Evolutionary conservation across 768 basidiomycete genomes (phyloP), one percentile per base, ranked within the genome.

Genomic region (Amanita inopinata): DNA sequence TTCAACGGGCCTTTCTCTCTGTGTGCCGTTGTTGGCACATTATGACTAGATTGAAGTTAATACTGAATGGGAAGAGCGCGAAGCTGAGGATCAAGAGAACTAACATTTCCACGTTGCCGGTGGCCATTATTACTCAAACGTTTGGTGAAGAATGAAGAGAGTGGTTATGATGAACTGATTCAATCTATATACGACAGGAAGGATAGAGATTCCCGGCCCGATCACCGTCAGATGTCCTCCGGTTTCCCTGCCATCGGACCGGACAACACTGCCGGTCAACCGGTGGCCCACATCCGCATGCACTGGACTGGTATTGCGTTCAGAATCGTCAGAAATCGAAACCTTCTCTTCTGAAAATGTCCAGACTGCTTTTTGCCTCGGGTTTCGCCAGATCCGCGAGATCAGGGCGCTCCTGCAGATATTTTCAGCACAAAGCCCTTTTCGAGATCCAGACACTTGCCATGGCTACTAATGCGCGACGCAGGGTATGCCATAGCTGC

Each of bases 401-500:
- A 52, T 97, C 91, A 33, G 64, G 63, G 19, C 90, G 84, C 31
- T 83, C 73, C 92, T 93, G 52, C 12, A 46, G 41, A 33, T 20
- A 33, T 33, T n/a, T 40, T 48, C 24, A 54, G 33, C 31, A 43
- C 20, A 32, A 38, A 24, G 10, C 32, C 20, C 27, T 17, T 18
- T 4, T n/a, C 27, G 7, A 22, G 31, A 14, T 2, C 11, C 7
- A 36, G 14, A 18, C 22, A 61, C 73, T 38, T 48, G 88, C 91
- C 91, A 97, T 83, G 24, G 78, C 70, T 31, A 78, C 54, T 50
- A 98, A 76, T 7, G 86, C 77, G 32, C 91, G 74, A 46, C 86
- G 73, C 18, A 99, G 71, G 22, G 94, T 97, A 41, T 76, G 72
- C 96, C 92, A 97, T 23, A 98, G 66, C 49, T 90, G 85, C 43